Evolutionary conservation across 2,329 filamentous ascomycete genomes (phyloP).

Genomic region (Westerdykella ornata): DNA sequence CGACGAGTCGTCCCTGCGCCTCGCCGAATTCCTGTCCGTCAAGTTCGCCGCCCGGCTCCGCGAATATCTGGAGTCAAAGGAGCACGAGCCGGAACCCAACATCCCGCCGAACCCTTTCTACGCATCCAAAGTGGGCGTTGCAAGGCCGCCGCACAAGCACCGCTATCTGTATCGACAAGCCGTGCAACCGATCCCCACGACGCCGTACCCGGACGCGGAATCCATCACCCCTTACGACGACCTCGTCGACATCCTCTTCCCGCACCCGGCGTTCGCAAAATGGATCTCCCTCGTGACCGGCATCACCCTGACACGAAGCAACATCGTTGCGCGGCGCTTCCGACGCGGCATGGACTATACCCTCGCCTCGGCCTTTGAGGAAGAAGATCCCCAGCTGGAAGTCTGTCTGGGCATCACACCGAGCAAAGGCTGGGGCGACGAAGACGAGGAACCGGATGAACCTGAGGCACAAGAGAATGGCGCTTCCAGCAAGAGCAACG

Average conservation of each 20-base stretch:
- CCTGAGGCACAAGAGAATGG: conserved; percentile 42
- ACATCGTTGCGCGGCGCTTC: conserved; percentile 80
- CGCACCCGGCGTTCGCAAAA: conserved; percentile 77
- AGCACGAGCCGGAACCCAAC: conserved; percentile 42
- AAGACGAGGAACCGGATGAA: conserved; percentile 50
- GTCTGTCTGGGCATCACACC: conserved; percentile 84
- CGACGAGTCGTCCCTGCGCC: conserved; percentile 74
- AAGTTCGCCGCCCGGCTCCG: conserved; percentile 70
- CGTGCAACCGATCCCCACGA: conserved; percentile 35
- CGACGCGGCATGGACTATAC: conserved; percentile 85
- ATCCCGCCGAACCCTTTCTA: conserved; percentile 28
- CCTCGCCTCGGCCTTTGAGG: conserved; percentile 74
- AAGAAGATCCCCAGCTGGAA: conserved; percentile 69
- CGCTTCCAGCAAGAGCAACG: conserved; percentile 21
- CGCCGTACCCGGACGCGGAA: conserved; percentile 27
- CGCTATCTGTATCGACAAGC: conserved; percentile 76
- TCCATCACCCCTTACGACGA: conserved; percentile 57
- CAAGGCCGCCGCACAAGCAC: conserved; percentile 89
- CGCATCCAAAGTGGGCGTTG: conserved; percentile 51
- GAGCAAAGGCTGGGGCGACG: conserved; percentile 74
- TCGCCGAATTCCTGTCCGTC: conserved; percentile 69
- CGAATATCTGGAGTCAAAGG: conserved; percentile 58
- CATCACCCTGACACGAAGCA: conserved; percentile 63
- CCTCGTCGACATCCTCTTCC: conserved; percentile 73
- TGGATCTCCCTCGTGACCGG: conserved; percentile 83